Conservation (phyloP, 306 rosid genomes). For the Vicia faba region DNA sequence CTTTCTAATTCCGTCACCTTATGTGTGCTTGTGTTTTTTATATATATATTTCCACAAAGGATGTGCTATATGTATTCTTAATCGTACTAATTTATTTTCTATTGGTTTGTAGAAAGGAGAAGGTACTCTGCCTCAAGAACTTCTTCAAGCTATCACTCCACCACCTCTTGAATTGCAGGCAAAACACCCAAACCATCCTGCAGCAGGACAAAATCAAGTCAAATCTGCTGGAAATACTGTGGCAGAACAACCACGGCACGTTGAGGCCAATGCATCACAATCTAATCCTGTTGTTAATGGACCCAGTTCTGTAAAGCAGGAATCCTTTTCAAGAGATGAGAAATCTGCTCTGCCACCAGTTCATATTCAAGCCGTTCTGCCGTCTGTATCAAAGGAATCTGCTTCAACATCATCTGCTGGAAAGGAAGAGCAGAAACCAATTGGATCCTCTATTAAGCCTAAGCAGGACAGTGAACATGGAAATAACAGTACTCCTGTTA, state of each 20-base stretch:
- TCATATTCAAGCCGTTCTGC: conserved; percentile 56
- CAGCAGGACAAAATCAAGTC: conserved; percentile 64
- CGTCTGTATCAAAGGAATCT: conserved; percentile 63
- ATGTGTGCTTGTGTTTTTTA: conserved; percentile 3
- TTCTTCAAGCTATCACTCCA: conserved; percentile 86
- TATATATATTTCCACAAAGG: conserved; percentile 27
- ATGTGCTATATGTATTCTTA: conserved; percentile 18
- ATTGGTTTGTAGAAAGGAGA: conserved; percentile 88
- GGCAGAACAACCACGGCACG: conserved; percentile 54
- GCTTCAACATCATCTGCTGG: conserved; percentile 50
- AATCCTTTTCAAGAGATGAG: conserved; percentile 66
- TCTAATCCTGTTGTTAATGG: conserved; percentile 52
- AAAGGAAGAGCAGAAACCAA: conserved; percentile 71
- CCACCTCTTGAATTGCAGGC: conserved; percentile 81
- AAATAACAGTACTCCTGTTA: conserved; percentile 49
- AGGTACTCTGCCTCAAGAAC: conserved; percentile 94
- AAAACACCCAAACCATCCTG: conserved; percentile 59
- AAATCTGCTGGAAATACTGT: conserved; percentile 58
- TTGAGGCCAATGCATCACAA: conserved; percentile 58
- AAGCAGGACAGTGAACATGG: conserved; percentile 73
- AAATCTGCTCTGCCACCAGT: conserved; percentile 51
- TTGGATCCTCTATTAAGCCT: conserved; percentile 54
- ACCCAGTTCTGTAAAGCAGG: conserved; percentile 59
- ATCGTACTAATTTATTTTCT: conserved; percentile 35
- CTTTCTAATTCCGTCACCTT: neutral